A percentile compares a stretch with the other conserved stretches of the same genome.
Evolutionary conservation across 176 grass and related monocot species (phyloP).

Genomic region (Themeda triandra): DNA sequence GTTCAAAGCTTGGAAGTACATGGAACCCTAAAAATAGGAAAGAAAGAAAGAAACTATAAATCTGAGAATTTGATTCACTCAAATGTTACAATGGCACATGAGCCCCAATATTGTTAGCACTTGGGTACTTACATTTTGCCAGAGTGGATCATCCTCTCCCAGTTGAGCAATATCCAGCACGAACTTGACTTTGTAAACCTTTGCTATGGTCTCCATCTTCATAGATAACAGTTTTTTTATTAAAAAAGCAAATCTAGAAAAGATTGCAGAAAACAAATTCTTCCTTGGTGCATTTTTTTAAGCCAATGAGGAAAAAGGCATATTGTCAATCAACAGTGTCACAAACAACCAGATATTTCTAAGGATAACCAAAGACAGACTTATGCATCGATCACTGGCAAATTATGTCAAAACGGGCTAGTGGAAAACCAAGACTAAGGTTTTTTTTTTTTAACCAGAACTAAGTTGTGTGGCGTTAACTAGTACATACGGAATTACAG

Average conservation of each 20-base stretch:
- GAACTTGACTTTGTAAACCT: conserved; percentile 58
- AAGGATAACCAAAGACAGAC: background rate
- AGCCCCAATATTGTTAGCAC: background rate
- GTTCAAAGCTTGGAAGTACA: conserved; percentile 52
- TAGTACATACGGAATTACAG: background rate
- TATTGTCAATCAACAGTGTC: background rate
- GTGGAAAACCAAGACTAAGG: background rate
- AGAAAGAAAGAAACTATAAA: background rate
- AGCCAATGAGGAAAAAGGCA: background rate
- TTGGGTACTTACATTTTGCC: conserved; percentile 55
- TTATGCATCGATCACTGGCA: background rate
- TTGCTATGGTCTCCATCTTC: conserved; percentile 70
- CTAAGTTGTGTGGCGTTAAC: background rate
- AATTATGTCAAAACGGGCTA: background rate
- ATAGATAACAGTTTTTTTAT: conserved; percentile 13
- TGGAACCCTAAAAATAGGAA: conserved; percentile 52
- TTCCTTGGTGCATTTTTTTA: background rate
- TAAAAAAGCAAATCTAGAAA: background rate
- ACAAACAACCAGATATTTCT: background rate
- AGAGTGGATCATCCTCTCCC: conserved; percentile 53
- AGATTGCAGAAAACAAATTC: background rate
- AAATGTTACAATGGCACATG: background rate
- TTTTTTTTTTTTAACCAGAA: no score
- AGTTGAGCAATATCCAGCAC: conserved; percentile 61
- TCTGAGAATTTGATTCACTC: conserved; percentile 1